Conservation (phyloP, 148 eudicot genomes). For the Spergularia marina region DNA sequence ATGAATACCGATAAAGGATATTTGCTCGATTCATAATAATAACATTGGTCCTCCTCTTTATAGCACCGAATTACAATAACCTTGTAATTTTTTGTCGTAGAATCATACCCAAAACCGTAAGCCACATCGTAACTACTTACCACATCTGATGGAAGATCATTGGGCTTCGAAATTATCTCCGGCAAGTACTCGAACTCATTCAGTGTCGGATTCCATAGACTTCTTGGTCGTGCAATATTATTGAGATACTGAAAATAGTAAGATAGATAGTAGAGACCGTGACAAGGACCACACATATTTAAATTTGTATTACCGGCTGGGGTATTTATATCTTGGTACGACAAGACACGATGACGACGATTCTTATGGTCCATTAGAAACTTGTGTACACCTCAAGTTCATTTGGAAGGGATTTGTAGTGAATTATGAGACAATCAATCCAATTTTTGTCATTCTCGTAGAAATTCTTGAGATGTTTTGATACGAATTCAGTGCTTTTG, state of each 20-base stretch:
- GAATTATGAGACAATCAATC: conserved; percentile 6
- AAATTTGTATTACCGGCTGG: not conserved
- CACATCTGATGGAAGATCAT: not conserved
- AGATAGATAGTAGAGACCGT: conserved; percentile 14
- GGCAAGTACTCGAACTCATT: not conserved
- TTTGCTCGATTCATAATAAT: not conserved
- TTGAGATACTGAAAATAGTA: not conserved
- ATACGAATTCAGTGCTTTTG: conserved; percentile 8
- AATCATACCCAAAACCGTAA: conserved; percentile 8
- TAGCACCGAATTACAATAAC: not conserved
- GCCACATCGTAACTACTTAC: not conserved
- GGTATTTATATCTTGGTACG: not conserved
- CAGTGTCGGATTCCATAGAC: not conserved
- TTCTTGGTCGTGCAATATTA: no score
- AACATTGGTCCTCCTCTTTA: not conserved
- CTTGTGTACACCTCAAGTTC: not conserved
- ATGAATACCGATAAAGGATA: not conserved
- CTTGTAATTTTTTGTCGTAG: not conserved
- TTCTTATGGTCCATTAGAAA: conserved; percentile 9
- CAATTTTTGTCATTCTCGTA: not conserved
- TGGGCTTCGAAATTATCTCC: not conserved
- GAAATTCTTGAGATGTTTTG: conserved; percentile 20
- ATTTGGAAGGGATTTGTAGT: not conserved
- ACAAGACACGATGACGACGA: not conserved
- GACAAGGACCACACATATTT: conserved; percentile 18